Percentiles rank a stretch among this genome's conserved stretches.
These are phyloP conservation scores for Fusarium bactridioides DNA, from an alignment of 2,329 filamentous ascomycete species.

Conservation along the genomic window DNA sequence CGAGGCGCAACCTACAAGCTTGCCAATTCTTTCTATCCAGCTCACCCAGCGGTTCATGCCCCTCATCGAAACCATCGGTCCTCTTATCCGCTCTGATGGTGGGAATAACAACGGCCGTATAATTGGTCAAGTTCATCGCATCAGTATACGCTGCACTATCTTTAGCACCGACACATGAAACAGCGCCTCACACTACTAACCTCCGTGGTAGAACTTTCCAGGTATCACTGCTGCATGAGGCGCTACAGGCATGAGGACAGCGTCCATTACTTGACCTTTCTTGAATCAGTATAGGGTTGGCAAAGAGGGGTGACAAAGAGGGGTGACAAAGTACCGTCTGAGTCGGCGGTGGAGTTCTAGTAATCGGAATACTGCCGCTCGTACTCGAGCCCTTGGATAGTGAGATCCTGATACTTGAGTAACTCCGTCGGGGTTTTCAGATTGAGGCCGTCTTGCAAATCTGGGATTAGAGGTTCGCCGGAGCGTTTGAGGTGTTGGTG, in stretches of 20 bases:
- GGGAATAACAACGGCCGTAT: conserved; percentile 61
- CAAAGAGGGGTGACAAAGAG: conserved; percentile 11
- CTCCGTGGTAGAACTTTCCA: conserved; percentile 52
- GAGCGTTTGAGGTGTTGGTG: conserved; percentile 60
- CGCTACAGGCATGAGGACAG: conserved; percentile 58
- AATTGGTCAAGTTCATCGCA: conserved; percentile 64
- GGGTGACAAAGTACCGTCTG: conserved; percentile 52
- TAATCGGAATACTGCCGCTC: conserved; percentile 69
- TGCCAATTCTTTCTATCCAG: conserved; percentile 54
- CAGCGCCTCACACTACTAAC: background rate
- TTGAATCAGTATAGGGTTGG: background rate
- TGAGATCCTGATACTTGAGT: conserved; percentile 52
- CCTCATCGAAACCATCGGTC: conserved; percentile 53
- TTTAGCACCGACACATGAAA: background rate
- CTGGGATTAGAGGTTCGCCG: conserved; percentile 60
- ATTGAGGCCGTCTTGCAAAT: conserved; percentile 48
- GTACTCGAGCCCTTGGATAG: conserved; percentile 61
- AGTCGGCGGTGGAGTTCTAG: conserved; percentile 63
- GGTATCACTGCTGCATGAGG: conserved; percentile 59
- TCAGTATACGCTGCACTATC: conserved; percentile 41
- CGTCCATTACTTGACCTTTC: conserved; percentile 61
- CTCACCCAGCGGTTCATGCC: conserved; percentile 51
- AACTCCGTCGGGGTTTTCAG: conserved; percentile 37
- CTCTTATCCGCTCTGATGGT: conserved; percentile 61
- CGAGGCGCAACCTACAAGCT: conserved; percentile 51